phyloP scores from a whole-genome alignment of 768 basidiomycete species.

The Mycena floridula region DNA sequence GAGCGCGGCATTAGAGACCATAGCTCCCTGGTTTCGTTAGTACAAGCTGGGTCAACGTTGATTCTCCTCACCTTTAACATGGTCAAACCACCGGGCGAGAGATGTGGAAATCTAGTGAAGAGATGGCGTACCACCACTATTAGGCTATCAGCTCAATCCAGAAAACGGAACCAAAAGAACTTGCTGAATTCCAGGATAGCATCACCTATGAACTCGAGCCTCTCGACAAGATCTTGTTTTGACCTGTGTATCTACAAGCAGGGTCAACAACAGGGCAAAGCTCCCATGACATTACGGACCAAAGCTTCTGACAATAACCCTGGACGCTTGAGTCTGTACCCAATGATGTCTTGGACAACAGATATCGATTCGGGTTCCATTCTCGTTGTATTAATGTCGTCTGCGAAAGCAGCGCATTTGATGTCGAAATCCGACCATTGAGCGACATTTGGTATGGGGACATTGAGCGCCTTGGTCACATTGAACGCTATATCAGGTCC shows the following conservation, averaged over 20 bases:
- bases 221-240: constrained; percentile 61
- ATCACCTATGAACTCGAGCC: constrained; percentile 83
- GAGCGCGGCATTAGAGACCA: constrained; percentile 79
- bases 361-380: constrained; percentile 41
- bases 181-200: constrained; percentile 78
- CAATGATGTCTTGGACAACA: constrained; percentile 58
- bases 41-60: neutral
- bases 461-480: constrained; percentile 55
- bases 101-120: constrained; percentile 51
- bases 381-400: no score
- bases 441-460: constrained; percentile 57
- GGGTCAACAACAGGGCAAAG: neutral
- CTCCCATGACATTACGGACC: constrained; percentile 31
- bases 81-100: constrained; percentile 72
- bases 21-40: constrained; percentile 51
- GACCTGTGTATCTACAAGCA: constrained; percentile 7
- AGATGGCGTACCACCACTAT: constrained; percentile 73
- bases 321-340: constrained; percentile 54
- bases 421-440: constrained; percentile 69
- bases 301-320: constrained; percentile 68
- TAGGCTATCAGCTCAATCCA: constrained; percentile 3
- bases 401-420: constrained; percentile 35
- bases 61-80: constrained; percentile 56
- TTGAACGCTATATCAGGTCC: constrained; percentile 63
- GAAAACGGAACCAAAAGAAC: constrained; percentile 24